Evolutionary conservation across 148 eudicot species (phyloP).

Genomic region (Cornus controversa): DNA sequence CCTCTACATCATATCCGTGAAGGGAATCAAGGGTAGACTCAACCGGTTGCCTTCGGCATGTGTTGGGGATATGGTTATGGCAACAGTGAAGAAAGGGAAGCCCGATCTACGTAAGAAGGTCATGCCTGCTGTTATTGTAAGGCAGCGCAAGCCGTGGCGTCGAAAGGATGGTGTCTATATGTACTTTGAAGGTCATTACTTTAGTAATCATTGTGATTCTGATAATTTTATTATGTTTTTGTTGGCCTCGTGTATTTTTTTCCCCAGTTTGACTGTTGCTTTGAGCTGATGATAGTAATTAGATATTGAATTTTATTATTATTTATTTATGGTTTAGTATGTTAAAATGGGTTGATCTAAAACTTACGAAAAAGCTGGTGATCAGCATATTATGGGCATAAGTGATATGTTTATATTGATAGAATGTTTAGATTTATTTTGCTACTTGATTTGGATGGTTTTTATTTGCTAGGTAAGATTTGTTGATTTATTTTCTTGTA

Average conservation of each 20-base stretch:
- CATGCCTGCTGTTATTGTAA: conserved; percentile 76
- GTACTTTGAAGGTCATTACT: conserved; percentile 66
- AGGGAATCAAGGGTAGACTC: conserved; percentile 76
- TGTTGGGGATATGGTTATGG: conserved; percentile 84
- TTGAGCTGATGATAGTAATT: no score
- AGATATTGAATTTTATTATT: neutral
- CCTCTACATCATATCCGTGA: conserved; percentile 71
- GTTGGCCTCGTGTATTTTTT: neutral
- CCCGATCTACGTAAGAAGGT: conserved; percentile 84
- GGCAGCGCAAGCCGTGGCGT: conserved; percentile 90
- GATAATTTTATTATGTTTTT: neutral
- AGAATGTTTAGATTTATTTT: neutral
- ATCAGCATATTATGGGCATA: no score
- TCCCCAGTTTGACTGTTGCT: no score
- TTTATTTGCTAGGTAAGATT: no score
- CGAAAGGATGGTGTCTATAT: conserved; percentile 85
- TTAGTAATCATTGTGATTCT: neutral
- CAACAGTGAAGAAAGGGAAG: conserved; percentile 68
- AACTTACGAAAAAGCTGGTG: no score
- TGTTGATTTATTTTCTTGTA: no score
- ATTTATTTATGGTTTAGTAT: neutral
- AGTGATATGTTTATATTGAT: no score
- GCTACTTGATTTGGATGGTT: neutral
- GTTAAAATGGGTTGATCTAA: no score
- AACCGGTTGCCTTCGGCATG: conserved; percentile 81